Conservation (phyloP, 2,329 filamentous ascomycete species). For the Xylariaceae sp. region DNA sequence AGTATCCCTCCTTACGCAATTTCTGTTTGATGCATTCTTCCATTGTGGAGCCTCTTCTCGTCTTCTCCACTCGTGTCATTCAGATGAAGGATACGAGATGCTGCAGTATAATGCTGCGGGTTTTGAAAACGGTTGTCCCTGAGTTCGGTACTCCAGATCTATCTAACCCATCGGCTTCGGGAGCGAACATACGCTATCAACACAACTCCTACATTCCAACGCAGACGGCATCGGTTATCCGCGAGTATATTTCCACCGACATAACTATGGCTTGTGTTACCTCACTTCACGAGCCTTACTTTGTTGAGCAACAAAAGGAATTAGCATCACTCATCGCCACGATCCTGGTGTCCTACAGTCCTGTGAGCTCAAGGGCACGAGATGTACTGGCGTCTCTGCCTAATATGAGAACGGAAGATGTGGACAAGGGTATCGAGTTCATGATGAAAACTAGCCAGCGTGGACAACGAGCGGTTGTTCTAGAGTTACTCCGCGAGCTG, state of each 20-base stretch:
- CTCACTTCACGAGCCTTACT: slow-evolving; percentile 90
- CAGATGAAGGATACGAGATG: slow-evolving; percentile 85
- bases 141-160: slow-evolving; percentile 53
- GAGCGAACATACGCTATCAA: neutral
- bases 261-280: slow-evolving; percentile 86
- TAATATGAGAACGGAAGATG: slow-evolving; percentile 62
- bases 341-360: slow-evolving; percentile 72
- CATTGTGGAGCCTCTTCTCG: slow-evolving; percentile 79
- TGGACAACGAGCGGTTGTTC: slow-evolving; percentile 71
- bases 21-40: slow-evolving; percentile 75
- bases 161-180: slow-evolving; percentile 1
- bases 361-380: slow-evolving; percentile 63
- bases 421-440: slow-evolving; percentile 59
- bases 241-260: slow-evolving; percentile 84
- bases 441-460: slow-evolving; percentile 61
- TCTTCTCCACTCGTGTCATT: slow-evolving; percentile 88
- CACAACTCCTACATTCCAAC: slow-evolving; percentile 44
- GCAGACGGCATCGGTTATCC: slow-evolving; percentile 60
- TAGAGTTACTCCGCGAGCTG: slow-evolving; percentile 80
- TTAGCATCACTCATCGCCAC: slow-evolving; percentile 81
- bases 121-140: slow-evolving; percentile 79
- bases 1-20: slow-evolving; percentile 61
- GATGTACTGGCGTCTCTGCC: slow-evolving; percentile 75
- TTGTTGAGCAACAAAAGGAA: slow-evolving; percentile 92
- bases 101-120: slow-evolving; percentile 76